phyloP scores from a whole-genome alignment of 1,139 yeast species.

The Kodamaea ohmeri region DNA sequence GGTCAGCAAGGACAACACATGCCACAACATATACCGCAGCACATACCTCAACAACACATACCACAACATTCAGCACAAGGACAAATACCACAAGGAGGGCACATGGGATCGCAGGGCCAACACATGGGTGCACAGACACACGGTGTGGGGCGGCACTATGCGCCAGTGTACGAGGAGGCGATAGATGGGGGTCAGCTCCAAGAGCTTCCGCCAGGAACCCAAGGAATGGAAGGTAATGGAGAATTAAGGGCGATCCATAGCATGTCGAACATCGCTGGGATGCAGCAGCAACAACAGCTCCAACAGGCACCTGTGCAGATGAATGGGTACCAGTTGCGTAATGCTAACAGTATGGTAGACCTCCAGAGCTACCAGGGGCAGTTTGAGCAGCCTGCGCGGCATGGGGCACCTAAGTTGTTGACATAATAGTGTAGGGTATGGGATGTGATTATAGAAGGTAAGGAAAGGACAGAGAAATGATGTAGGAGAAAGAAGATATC shows the following conservation, averaged over 20 bases:
- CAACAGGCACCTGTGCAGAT: constrained; percentile 9
- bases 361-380: constrained; percentile 21
- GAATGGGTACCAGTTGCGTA: constrained; percentile 23
- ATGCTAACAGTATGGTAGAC: constrained; percentile 38
- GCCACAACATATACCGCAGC: constrained; percentile 2
- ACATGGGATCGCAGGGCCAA: too few species aligned
- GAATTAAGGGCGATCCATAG: constrained; percentile 38
- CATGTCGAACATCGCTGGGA: constrained; percentile 35
- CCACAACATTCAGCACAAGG: too few species aligned
- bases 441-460: neutral
- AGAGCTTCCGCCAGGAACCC: constrained; percentile 9
- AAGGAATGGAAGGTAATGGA: constrained; percentile 6
- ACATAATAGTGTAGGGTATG: neutral
- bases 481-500: neutral
- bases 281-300: constrained; percentile 12
- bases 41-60: too few species aligned
- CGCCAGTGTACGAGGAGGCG: constrained; percentile 3
- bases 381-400: constrained; percentile 2
- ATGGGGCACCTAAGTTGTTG: neutral
- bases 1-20: neutral
- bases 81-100: too few species aligned
- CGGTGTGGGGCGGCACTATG: constrained; percentile 2
- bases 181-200: constrained; percentile 9
- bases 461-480: neutral
- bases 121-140: too few species aligned